A percentile compares a stretch with the other conserved stretches of the same genome.
Conservation (phyloP, 768 basidiomycete genomes). For the Serendipita indica region DNA sequence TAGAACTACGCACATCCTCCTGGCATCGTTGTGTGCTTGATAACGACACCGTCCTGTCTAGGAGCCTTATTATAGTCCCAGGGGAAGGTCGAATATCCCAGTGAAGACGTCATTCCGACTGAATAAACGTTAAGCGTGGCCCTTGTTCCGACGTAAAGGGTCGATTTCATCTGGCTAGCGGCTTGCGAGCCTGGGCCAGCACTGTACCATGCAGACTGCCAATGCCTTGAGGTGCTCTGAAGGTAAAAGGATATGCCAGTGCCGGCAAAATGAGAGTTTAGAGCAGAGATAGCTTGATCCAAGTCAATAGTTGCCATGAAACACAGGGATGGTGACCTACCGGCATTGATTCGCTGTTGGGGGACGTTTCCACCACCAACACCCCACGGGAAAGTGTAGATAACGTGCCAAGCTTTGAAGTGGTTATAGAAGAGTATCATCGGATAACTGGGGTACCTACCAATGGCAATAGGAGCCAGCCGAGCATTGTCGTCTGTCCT, state of each 20-base stretch:
- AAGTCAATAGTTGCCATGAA: no score
- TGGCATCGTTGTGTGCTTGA: neutral
- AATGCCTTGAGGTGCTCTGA: neutral
- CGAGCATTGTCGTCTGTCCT: no score
- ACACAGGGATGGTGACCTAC: no score
- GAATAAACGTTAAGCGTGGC: neutral
- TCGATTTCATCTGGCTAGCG: neutral
- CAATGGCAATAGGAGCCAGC: no score
- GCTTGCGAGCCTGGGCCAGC: neutral
- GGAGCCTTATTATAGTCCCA: neutral
- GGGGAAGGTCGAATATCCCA: neutral
- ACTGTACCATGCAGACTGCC: neutral
- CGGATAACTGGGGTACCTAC: no score
- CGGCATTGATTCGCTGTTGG: no score
- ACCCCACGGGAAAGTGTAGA: no score
- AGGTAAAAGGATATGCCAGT: neutral
- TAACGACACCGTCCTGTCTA: neutral
- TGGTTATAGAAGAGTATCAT: no score
- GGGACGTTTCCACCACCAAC: no score
- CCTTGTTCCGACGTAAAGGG: neutral
- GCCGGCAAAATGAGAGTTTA: neutral
- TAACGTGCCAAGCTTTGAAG: no score
- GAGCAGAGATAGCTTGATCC: neutral
- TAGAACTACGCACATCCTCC: neutral
- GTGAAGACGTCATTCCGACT: neutral